Evolutionary conservation across 148 eudicot species (phyloP).

Genomic region (Camellia granthamiana): DNA sequence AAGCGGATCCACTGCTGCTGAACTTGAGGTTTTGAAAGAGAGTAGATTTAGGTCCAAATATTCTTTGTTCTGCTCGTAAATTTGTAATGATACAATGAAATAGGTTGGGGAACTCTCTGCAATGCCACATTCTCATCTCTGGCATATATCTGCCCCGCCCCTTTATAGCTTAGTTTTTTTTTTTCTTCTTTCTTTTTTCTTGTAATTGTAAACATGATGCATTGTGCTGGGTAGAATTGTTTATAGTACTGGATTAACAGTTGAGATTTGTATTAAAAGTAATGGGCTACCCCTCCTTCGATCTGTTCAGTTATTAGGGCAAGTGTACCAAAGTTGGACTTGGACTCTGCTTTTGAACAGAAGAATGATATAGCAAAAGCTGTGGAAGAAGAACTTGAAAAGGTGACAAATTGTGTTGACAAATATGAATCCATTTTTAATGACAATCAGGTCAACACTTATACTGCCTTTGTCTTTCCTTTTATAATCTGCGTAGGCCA

Average conservation of each 20-base stretch:
- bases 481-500: conserved; percentile 30
- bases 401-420: conserved; percentile 14
- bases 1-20: too few relatives aligned
- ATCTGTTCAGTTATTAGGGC: conserved; percentile 39
- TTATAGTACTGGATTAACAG: background rate
- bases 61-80: background rate
- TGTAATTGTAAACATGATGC: background rate
- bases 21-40: too few relatives aligned
- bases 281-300: conserved; percentile 7
- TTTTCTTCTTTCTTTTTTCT: too few relatives aligned
- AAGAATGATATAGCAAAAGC: conserved; percentile 44
- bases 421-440: background rate
- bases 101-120: background rate
- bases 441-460: conserved; percentile 5
- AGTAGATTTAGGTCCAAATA: background rate
- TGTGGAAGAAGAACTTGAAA: conserved; percentile 46
- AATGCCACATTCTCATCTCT: background rate
- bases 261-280: conserved; percentile 8
- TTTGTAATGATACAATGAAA: background rate
- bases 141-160: background rate
- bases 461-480: background rate
- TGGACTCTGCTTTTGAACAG: conserved; percentile 43
- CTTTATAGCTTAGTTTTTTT: background rate
- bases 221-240: background rate
- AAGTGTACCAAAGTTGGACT: conserved; percentile 36